Percentiles rank a stretch among this genome's conserved stretches.
These are phyloP conservation scores for Aegilops tauschii DNA, from an alignment of 176 grass and related monocot species.

Conservation along the genomic window DNA sequence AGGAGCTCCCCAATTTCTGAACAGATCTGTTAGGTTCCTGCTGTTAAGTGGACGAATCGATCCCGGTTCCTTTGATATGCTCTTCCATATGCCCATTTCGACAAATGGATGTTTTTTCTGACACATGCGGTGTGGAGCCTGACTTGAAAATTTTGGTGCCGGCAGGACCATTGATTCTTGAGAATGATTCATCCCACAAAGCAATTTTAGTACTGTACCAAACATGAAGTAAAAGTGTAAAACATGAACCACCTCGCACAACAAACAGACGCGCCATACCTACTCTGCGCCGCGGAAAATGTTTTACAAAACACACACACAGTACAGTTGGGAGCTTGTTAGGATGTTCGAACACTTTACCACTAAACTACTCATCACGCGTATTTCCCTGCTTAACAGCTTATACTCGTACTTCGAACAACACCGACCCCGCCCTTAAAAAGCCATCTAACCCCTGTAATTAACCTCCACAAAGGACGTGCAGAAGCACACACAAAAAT, in stretches of 20 bases:
- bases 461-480: neutral
- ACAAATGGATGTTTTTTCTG: neutral
- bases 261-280: neutral
- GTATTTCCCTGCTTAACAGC: conserved; percentile 27
- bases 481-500: neutral
- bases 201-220: neutral
- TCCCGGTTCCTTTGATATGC: too few relatives aligned
- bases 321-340: conserved; percentile 40
- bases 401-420: neutral
- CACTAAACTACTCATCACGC: conserved; percentile 20
- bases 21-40: too few relatives aligned
- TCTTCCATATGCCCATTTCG: neutral
- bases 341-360: conserved; percentile 17
- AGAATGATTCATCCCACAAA: neutral
- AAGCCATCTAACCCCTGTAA: neutral
- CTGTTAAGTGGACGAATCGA: too few relatives aligned
- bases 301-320: neutral
- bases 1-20: too few relatives aligned
- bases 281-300: neutral
- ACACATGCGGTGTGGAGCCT: too few relatives aligned
- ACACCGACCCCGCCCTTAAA: neutral
- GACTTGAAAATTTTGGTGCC: neutral
- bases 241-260: neutral
- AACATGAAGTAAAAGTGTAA: neutral
- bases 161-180: neutral